These are phyloP conservation scores for Haberlea rhodopensis DNA, from an alignment of 257 asterid species.

Conservation along the genomic window DNA sequence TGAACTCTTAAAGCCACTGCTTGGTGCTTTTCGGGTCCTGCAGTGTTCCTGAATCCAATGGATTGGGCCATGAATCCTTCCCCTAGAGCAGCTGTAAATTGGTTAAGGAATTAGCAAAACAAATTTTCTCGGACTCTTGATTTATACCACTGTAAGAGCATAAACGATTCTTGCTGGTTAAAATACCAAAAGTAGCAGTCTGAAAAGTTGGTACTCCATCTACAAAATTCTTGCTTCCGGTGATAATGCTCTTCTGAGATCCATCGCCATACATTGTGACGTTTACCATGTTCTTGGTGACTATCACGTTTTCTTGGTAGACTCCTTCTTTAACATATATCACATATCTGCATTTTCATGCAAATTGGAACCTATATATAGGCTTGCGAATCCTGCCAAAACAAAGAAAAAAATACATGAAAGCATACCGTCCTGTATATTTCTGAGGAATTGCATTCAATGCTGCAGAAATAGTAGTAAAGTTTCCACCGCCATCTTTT, in stretches of 20 bases:
- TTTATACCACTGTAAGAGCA: too few species aligned
- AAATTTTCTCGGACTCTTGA: too few species aligned
- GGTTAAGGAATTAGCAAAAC: too few species aligned
- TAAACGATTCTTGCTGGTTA: too few species aligned
- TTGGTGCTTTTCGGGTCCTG: slow-evolving; percentile 47
- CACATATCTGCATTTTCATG: too few species aligned
- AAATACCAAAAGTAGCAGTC: too few species aligned
- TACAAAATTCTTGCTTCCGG: too few species aligned
- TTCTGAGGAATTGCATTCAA: slow-evolving; percentile 36
- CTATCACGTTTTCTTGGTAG: not conserved
- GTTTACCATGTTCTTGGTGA: not conserved
- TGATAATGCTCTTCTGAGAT: too few species aligned
- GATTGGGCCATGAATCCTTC: slow-evolving; percentile 43
- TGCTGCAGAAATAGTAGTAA: slow-evolving; percentile 37
- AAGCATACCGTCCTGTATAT: slow-evolving; percentile 35
- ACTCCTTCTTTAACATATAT: not conserved
- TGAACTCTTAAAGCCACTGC: slow-evolving; percentile 52
- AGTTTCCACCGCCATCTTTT: slow-evolving; percentile 45
- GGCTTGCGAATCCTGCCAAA: too few species aligned
- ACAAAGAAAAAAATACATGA: not conserved
- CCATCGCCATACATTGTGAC: too few species aligned
- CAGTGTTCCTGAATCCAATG: slow-evolving; percentile 47
- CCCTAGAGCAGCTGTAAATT: slow-evolving; percentile 38
- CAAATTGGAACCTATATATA: not conserved
- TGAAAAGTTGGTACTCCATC: too few species aligned